Evolutionary conservation across 2,329 filamentous ascomycete genomes (phyloP), one percentile per base, ranked within the genome.

Genomic region (Aspergillus sp.): DNA sequence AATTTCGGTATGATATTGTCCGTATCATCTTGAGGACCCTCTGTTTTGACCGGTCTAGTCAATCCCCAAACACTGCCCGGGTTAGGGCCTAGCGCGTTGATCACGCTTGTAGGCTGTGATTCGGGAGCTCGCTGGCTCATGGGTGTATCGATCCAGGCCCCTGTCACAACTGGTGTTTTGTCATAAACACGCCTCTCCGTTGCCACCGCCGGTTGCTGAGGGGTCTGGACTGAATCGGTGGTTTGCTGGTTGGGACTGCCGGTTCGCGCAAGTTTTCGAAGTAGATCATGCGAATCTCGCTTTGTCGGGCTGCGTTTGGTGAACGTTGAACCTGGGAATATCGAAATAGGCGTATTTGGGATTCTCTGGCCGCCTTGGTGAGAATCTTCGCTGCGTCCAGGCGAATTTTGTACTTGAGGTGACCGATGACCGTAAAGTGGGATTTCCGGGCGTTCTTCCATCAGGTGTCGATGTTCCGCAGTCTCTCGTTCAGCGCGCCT

Each of bases 81-180:
- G 9, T 27, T 54, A 17, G 51, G 9, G 4, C 45, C 30, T 13
- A 47, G 20, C 8, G 42, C 33, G 12, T 37, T 39, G 13, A 20
- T 22, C 27, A 42, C n/a, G n/a, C 40, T 15, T 15, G 2, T 17
- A 13, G 34, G 33, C 19, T 40, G 51, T 30, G 44, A 22, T 41
- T 20, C 2, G 2, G 65, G 47, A 27, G 67, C 61, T 33, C 70
- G 69, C 52, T 77, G 75, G 12, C 77, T 75, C 62, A 78, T 65
- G 3, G 78, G 77, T 1, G 78, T 80, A 61, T 80, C 77, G 34
- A 79, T 74, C 76, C 77, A 80, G 2, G 76, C 77, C 12, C 78
- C 78, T 17, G 73, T 73, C 9, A 79, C 76, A 39, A 74, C 69
- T 3, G 78, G 78, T 2, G 78, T 80, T 60, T 78, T 77, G 34